Evolutionary conservation across 139 green algal genomes (phyloP), one percentile per base, ranked within the genome.

Genomic region (Chlorella sp.): DNA sequence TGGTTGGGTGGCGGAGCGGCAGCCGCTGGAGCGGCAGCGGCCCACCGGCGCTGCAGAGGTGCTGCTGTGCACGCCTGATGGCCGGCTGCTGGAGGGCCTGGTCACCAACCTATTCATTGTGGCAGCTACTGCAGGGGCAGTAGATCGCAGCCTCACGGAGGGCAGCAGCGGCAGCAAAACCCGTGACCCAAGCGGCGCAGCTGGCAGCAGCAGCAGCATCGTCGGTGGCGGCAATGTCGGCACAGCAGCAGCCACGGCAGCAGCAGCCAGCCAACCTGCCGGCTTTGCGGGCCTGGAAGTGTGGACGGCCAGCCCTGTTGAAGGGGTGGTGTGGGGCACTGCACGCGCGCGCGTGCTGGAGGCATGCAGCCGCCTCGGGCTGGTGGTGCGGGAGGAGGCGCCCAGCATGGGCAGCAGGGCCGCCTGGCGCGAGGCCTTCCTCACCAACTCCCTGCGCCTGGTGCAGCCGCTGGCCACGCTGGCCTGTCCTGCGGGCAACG

Each of bases 51-150:
- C 72, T 24, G 43, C 43, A 40, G 87, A 93, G 81, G 84, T 91
- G 22, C 69, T 93, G 64, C 85, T 93, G 60, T 84, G 82, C 58
- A 86, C 81, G 20, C 13, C 65, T 2, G 38, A 80, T 2, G 90
- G 90, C 0, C 30, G 64, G 32, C 65, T 93, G 54, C 54, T 91
- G 28, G 90, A 93, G 70, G 90, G 90, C 5, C 75, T 93, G 38
- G 69, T 87, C 32, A 93, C 90, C 19, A 93, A 93, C 76, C 81
- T 93, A 14, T 93, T 78, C 80, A 81, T 93, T 32, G 51, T 93
- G 26, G 54, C 64, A 28, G 48, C 70, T 11, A 34, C 16, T n/a
- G 76, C 51, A 36, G 67, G 38, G 62, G 82, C 74, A 41, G 40
- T 60, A 84, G 48, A 22, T 1, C 24, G 62, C 28, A 62, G 17